phyloP scores from a whole-genome alignment of 1,139 yeast genomes.

The Geotrichum carabidarum region DNA sequence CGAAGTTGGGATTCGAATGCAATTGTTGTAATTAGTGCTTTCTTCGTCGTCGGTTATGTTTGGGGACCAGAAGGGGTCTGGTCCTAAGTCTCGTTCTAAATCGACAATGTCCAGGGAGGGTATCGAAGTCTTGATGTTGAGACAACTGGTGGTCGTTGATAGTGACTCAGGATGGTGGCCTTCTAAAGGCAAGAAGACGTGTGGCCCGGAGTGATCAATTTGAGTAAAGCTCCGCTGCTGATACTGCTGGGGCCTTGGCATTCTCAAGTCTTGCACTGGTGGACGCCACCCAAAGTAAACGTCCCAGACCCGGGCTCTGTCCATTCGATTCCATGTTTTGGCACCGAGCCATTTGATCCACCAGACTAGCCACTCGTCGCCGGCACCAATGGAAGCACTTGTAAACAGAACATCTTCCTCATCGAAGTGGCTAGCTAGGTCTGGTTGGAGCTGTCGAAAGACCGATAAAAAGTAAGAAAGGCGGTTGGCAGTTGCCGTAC shows the following conservation, averaged over 20 bases:
- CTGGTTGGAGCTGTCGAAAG: constrained; percentile 64
- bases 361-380: constrained; percentile 90
- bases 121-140: background rate
- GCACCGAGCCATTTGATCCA: constrained; percentile 91
- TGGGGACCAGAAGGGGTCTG: constrained; percentile 36
- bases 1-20: constrained; percentile 52
- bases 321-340: constrained; percentile 73
- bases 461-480: constrained; percentile 67
- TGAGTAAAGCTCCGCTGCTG: too few species aligned
- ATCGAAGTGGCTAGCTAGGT: constrained; percentile 65
- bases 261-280: constrained; percentile 27
- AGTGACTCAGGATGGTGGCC: background rate
- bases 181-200: background rate
- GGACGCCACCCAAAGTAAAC: constrained; percentile 73
- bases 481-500: constrained; percentile 47
- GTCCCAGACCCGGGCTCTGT: constrained; percentile 89
- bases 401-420: constrained; percentile 66
- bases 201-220: background rate
- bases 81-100: constrained; percentile 23
- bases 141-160: background rate
- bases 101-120: constrained; percentile 15
- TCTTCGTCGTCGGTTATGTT: background rate
- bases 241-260: constrained; percentile 25
- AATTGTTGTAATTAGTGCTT: constrained; percentile 20
- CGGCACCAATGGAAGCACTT: constrained; percentile 47